phyloP scores from a whole-genome alignment of 2,329 filamentous ascomycete species.

The Alternaria novae-zelandiae region DNA sequence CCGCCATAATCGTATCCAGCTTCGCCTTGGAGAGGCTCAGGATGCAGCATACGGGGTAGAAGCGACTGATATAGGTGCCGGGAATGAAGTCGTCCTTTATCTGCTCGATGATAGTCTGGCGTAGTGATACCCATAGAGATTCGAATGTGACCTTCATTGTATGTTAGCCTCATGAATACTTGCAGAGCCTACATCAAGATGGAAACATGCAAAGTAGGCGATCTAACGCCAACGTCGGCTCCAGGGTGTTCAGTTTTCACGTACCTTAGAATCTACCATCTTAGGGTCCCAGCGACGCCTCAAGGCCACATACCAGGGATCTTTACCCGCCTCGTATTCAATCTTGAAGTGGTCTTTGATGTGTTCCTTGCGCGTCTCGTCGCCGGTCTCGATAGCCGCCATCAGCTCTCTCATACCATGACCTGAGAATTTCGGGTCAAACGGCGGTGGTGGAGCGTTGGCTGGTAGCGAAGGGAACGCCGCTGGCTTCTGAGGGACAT shows the following conservation, averaged over 20 bases:
- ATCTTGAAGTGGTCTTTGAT: conserved; percentile 5
- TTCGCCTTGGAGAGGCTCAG: conserved; percentile 9
- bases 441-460: not conserved
- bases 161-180: not conserved
- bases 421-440: not conserved
- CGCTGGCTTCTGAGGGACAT: conserved; percentile 1
- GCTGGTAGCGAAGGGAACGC: conserved; percentile 11
- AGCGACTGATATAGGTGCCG: conserved; percentile 1
- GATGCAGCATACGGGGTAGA: conserved; percentile 16
- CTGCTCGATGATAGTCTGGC: conserved; percentile 25
- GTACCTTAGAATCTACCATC: conserved; percentile 1
- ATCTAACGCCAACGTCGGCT: not conserved
- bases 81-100: conserved; percentile 15
- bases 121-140: conserved; percentile 23
- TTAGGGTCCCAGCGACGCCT: not conserved
- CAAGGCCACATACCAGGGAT: conserved; percentile 18
- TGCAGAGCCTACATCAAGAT: not conserved
- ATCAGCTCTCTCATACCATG: conserved; percentile 5
- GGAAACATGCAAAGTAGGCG: not conserved
- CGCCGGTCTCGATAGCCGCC: not conserved
- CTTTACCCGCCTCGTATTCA: conserved; percentile 5
- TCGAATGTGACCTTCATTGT: conserved; percentile 16
- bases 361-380: not conserved
- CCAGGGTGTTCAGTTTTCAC: not conserved
- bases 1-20: conserved; percentile 9